Conservation (phyloP, 257 asterid species). For the Fraxinus excelsior region DNA sequence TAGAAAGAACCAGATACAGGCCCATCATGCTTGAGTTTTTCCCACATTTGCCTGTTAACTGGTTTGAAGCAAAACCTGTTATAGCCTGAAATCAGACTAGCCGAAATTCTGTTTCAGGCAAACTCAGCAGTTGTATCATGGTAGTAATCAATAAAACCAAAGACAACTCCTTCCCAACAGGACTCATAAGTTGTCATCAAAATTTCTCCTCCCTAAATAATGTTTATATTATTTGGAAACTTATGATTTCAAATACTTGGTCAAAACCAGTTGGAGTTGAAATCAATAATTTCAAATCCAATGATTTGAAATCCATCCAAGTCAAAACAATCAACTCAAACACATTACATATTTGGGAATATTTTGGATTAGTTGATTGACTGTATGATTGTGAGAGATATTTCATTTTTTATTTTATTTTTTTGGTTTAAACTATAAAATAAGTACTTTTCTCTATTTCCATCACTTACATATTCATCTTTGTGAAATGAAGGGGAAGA, state of each 20-base stretch:
- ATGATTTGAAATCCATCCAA: no score
- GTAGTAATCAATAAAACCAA: not conserved
- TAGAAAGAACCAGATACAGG: not conserved
- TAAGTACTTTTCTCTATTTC: not conserved
- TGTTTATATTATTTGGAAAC: not conserved
- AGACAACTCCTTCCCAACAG: not conserved
- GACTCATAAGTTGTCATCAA: not conserved
- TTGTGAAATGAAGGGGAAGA: not conserved
- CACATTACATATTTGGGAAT: not conserved
- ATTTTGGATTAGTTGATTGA: not conserved
- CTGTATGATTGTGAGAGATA: not conserved
- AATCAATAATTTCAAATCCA: not conserved
- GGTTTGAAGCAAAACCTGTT: not conserved
- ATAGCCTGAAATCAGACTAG: conserved; percentile 8
- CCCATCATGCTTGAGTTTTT: not conserved
- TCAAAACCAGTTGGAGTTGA: not conserved
- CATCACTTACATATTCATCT: not conserved
- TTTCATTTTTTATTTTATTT: no score
- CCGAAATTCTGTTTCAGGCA: not conserved
- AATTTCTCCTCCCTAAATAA: not conserved
- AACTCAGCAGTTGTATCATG: not conserved
- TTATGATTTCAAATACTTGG: not conserved
- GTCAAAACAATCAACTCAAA: no score
- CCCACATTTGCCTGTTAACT: not conserved
- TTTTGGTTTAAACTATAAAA: no score